Evolutionary conservation across 2,329 filamentous ascomycete species (phyloP).

Genomic region (Xylaria sp.): DNA sequence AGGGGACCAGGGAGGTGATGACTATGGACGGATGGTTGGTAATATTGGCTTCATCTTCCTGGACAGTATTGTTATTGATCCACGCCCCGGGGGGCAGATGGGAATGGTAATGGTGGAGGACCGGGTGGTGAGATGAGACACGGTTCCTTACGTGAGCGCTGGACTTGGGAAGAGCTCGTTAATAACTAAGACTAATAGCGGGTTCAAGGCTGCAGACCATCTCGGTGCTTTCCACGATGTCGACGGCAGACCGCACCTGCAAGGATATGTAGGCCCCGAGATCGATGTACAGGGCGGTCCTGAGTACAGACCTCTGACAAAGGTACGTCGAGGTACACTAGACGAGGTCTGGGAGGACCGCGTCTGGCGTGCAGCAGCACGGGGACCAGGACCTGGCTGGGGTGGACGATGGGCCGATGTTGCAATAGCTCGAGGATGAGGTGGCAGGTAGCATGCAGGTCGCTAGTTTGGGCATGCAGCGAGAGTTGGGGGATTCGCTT

Average conservation of each 20-base stretch:
- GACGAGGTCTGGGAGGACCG: conserved; percentile 41
- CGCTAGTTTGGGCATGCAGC: conserved; percentile 54
- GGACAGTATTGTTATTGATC: conserved; percentile 41
- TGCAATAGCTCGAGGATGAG: conserved; percentile 57
- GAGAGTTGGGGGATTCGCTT: conserved; percentile 45
- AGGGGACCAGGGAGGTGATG: conserved; percentile 34
- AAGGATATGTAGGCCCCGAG: conserved; percentile 46
- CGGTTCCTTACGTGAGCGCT: conserved; percentile 40
- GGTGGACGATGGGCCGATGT: conserved; percentile 53
- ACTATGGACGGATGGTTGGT: conserved; percentile 46
- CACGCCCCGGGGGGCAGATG: conserved; percentile 38
- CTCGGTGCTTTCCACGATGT: conserved; percentile 46
- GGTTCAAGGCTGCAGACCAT: conserved; percentile 48
- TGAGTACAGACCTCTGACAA: conserved; percentile 47
- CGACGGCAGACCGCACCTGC: conserved; percentile 46
- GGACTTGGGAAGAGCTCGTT: conserved; percentile 40
- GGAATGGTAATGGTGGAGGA: conserved; percentile 33
- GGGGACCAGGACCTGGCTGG: conserved; percentile 49
- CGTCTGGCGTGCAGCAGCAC: conserved; percentile 44
- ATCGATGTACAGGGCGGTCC: conserved; percentile 49
- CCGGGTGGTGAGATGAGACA: conserved; percentile 42
- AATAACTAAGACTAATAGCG: conserved; percentile 43
- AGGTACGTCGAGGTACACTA: conserved; percentile 50
- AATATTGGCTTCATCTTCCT: conserved; percentile 49
- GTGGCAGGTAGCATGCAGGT: conserved; percentile 60